Evolutionary conservation across 768 basidiomycete species (phyloP).

Genomic region (Mrakia frigida): DNA sequence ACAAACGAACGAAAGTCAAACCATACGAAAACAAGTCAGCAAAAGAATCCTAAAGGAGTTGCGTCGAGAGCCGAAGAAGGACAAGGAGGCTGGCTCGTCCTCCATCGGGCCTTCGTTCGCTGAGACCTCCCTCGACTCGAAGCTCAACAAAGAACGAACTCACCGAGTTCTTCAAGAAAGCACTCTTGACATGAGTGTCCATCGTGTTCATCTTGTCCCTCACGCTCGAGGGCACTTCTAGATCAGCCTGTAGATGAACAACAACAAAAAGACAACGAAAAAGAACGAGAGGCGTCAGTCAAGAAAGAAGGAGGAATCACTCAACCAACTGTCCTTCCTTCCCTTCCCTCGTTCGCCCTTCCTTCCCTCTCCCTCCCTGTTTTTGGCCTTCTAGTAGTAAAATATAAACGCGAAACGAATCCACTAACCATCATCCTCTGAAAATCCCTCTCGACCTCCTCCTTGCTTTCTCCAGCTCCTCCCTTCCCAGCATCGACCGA

Average conservation of each 20-base stretch:
- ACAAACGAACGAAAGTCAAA: background rate
- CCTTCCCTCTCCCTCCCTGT: background rate
- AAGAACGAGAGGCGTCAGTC: background rate
- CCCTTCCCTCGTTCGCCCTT: no score
- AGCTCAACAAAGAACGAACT: no score
- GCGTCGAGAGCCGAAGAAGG: background rate
- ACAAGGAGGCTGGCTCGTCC: background rate
- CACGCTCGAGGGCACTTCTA: slow-evolving; percentile 24
- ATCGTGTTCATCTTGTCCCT: slow-evolving; percentile 32
- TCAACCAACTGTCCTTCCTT: background rate
- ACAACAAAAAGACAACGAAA: background rate
- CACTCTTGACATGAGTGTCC: slow-evolving; percentile 27
- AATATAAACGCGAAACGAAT: no score
- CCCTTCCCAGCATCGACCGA: background rate
- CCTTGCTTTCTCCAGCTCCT: background rate
- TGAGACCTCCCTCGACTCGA: background rate
- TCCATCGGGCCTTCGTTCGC: background rate
- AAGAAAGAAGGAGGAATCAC: background rate
- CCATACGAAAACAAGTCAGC: background rate
- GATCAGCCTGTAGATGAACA: slow-evolving; percentile 10
- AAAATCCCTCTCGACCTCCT: slow-evolving; percentile 19
- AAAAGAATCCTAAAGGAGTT: no score
- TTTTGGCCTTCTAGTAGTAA: background rate
- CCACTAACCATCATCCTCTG: slow-evolving; percentile 29
- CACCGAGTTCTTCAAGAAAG: slow-evolving; percentile 27